These are phyloP conservation scores for Eucalyptus leucophloia DNA, from an alignment of 345 rosid genomes.

Conservation along the genomic window DNA sequence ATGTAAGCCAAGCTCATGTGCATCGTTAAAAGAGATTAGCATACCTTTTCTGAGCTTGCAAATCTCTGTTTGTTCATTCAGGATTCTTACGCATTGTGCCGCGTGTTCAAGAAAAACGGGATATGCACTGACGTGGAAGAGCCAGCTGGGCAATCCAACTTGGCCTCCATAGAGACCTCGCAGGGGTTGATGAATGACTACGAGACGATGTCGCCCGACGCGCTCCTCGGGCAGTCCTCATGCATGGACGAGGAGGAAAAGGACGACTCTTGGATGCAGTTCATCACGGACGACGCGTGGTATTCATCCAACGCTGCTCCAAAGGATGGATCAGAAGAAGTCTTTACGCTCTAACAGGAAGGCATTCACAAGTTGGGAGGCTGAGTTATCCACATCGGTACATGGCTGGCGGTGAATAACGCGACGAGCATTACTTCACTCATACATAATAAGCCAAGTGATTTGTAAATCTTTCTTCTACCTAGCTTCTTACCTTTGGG, in stretches of 20 bases:
- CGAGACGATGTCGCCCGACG: conserved; percentile 70
- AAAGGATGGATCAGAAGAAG: not conserved
- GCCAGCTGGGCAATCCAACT: conserved; percentile 38
- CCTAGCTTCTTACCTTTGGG: not conserved
- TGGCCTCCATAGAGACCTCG: conserved; percentile 27
- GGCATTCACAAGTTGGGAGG: not conserved
- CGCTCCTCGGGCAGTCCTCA: conserved; percentile 32
- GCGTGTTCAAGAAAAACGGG: conserved; percentile 94
- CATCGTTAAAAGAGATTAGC: not conserved
- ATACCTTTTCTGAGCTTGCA: not conserved
- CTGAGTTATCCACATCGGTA: not conserved
- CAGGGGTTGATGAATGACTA: conserved; percentile 6
- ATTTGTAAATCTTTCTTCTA: not conserved
- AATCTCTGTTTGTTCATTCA: not conserved
- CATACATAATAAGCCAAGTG: not conserved
- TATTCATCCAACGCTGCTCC: conserved; percentile 27
- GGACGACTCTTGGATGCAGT: conserved; percentile 99
- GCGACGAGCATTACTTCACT: not conserved
- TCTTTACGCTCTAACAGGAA: not conserved
- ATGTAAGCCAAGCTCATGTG: not conserved
- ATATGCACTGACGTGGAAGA: conserved; percentile 65
- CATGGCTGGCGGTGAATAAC: not conserved
- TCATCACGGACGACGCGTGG: conserved; percentile 90
- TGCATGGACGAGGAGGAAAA: conserved; percentile 52
- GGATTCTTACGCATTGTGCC: conserved; percentile 91